These are phyloP conservation scores for Amaranthus palmeri DNA, from an alignment of 148 eudicot species.

Conservation along the genomic window DNA sequence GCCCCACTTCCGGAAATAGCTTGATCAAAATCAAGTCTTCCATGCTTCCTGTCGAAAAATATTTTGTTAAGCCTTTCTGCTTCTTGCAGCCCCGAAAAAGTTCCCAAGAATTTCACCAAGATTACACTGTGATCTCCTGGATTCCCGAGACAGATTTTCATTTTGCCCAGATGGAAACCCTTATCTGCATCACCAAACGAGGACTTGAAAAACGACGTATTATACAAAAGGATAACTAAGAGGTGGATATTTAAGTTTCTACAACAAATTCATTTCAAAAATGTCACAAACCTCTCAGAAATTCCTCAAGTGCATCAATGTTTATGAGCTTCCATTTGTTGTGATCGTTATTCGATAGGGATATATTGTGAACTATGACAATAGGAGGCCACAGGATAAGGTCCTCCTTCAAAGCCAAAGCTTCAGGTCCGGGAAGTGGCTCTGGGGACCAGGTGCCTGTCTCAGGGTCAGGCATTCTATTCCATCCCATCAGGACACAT, in stretches of 20 bases:
- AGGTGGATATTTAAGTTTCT: too few species aligned
- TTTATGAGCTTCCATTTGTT: constrained; percentile 27
- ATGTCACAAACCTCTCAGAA: constrained; percentile 39
- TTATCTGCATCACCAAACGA: constrained; percentile 23
- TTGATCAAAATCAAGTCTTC: constrained; percentile 34
- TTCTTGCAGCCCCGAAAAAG: constrained; percentile 45
- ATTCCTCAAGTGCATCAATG: constrained; percentile 30
- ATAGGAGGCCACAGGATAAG: constrained; percentile 54
- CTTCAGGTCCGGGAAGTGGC: constrained; percentile 27
- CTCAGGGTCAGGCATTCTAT: constrained; percentile 29
- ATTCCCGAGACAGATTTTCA: constrained; percentile 35
- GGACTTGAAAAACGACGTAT: background rate
- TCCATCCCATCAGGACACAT: constrained; percentile 56
- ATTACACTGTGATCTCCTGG: constrained; percentile 39
- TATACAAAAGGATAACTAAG: too few species aligned
- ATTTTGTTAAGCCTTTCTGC: constrained; percentile 46
- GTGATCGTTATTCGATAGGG: constrained; percentile 22
- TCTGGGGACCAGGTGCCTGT: constrained; percentile 32
- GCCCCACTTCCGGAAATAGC: constrained; percentile 27
- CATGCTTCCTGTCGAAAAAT: constrained; percentile 36
- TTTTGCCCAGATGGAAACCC: constrained; percentile 40
- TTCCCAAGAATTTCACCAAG: constrained; percentile 50
- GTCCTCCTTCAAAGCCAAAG: constrained; percentile 48
- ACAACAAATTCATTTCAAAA: too few species aligned
- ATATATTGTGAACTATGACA: constrained; percentile 35